Evolutionary conservation across 148 eudicot species (phyloP).

Genomic region (Fagopyrum homotropicum): DNA sequence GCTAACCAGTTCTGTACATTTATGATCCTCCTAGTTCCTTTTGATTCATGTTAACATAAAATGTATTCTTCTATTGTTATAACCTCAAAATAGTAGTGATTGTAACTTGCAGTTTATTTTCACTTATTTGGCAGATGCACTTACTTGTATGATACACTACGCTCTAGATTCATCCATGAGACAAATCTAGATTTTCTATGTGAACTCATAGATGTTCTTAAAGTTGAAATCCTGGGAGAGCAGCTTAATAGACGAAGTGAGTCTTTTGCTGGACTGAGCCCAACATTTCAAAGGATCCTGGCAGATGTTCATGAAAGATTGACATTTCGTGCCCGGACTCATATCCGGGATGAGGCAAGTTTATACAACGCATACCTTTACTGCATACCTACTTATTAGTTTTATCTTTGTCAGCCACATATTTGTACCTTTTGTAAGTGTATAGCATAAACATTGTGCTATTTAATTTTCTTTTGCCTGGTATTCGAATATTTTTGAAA

Average conservation of each 20-base stretch:
- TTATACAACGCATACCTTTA: neutral
- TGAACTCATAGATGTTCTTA: slow-evolving; percentile 93
- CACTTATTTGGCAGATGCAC: slow-evolving; percentile 66
- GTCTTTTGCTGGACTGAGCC: slow-evolving; percentile 83
- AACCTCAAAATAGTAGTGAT: neutral
- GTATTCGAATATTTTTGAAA: neutral
- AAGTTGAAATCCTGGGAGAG: slow-evolving; percentile 91
- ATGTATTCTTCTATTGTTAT: neutral
- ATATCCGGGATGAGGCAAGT: slow-evolving; percentile 91
- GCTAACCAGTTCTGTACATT: neutral
- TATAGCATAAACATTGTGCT: neutral
- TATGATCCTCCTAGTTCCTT: neutral
- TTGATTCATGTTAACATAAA: neutral
- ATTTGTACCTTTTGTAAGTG: neutral
- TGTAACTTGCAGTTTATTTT: neutral
- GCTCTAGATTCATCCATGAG: slow-evolving; percentile 95
- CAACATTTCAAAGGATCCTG: slow-evolving; percentile 82
- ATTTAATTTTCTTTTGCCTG: neutral
- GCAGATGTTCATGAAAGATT: slow-evolving; percentile 95
- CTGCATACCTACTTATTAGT: neutral
- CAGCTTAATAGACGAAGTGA: slow-evolving; percentile 74
- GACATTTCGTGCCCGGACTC: slow-evolving; percentile 93
- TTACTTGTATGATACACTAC: slow-evolving; percentile 91
- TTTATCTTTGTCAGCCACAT: neutral
- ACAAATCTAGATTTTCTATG: slow-evolving; percentile 86